Percentiles rank a stretch among this genome's conserved stretches.
Conservation (phyloP, 2,329 filamentous ascomycete genomes). For the Pyrenochaeta sp. region DNA sequence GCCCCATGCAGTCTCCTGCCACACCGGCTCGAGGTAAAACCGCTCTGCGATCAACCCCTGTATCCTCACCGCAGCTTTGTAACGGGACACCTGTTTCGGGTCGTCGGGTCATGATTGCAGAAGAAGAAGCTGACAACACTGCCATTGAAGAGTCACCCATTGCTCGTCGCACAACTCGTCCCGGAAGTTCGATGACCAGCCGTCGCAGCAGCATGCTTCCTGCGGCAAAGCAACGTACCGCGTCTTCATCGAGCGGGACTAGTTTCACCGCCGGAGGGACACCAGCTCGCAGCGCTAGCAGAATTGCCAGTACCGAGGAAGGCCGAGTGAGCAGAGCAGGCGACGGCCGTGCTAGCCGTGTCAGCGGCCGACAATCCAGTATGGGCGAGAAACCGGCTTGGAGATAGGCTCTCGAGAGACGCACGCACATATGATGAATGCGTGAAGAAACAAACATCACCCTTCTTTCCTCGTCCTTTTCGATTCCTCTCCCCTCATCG, state of each 20-base stretch:
- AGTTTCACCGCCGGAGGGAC: constrained; percentile 14
- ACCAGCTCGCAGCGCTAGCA: constrained; percentile 29
- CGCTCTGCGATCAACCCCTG: constrained; percentile 25
- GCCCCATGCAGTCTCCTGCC: constrained; percentile 39
- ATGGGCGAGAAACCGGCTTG: constrained; percentile 29
- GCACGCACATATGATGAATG: constrained; percentile 12
- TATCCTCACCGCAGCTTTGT: constrained; percentile 23
- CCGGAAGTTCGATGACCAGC: constrained; percentile 38
- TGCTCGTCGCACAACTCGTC: constrained; percentile 32
- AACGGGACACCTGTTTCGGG: constrained; percentile 29
- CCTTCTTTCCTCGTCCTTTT: neutral
- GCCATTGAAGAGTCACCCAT: constrained; percentile 40
- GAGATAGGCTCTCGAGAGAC: constrained; percentile 31
- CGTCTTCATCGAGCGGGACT: constrained; percentile 27
- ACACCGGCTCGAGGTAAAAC: constrained; percentile 39
- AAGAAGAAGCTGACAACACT: constrained; percentile 26
- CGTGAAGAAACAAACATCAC: neutral
- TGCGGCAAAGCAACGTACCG: constrained; percentile 34
- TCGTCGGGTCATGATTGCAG: constrained; percentile 30
- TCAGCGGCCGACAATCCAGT: constrained; percentile 33
- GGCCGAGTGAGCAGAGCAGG: constrained; percentile 29
- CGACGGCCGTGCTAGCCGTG: constrained; percentile 32
- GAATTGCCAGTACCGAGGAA: constrained; percentile 33
- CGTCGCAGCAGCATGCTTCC: constrained; percentile 41
- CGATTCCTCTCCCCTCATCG: constrained; percentile 17